Evolutionary conservation across 176 grass and related monocot genomes (phyloP), one percentile per base, ranked within the genome.

Genomic region (Ensete ventricosum): DNA sequence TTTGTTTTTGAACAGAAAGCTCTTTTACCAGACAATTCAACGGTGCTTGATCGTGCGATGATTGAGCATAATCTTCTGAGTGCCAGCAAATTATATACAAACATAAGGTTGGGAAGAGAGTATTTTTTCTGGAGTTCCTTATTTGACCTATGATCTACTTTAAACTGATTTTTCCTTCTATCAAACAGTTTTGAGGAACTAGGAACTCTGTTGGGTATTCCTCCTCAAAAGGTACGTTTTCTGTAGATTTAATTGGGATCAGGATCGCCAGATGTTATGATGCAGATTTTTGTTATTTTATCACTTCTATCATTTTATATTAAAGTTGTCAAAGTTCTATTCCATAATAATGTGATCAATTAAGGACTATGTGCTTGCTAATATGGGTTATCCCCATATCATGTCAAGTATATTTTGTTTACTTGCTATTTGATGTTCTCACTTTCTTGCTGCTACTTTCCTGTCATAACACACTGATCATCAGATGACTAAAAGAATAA

Each of bases 51-150:
- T 57, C 82, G 95, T 51, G 95, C 95, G 24, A 99, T 99, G 95
- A 99, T 99, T 77, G 95, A 99, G 78, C 95, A 99, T 81, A 99
- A 99, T 82, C 95, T 99, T 50, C 88, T 99, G 14, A 94, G 90
- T 84, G 91, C 91, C 26, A 99, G 91, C 79, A 94, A 99, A 81
- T 82, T 99, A 27, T 99, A 99, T 80, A 99, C 90, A 50, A 99
- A 99, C 70, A 99, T 95, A 82, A 99, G 96, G 96, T 99, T n/a
- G 75, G 34, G 51, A 55, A 26, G 50, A 58, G 50, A 55, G 49
- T 1, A n/a, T 78, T n/a, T 54, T 17, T 24, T 76, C 54, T 14
- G 9, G 8, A 16, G 25, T 74, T 14, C 54, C 71, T 73, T 73
- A 24, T 73, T 14, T 26, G 21, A 76, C 34, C 76, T 10, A 73